Evolutionary conservation across 768 basidiomycete species (phyloP), one percentile per base, ranked within the genome.

Genomic region (Suillus hirtellus): DNA sequence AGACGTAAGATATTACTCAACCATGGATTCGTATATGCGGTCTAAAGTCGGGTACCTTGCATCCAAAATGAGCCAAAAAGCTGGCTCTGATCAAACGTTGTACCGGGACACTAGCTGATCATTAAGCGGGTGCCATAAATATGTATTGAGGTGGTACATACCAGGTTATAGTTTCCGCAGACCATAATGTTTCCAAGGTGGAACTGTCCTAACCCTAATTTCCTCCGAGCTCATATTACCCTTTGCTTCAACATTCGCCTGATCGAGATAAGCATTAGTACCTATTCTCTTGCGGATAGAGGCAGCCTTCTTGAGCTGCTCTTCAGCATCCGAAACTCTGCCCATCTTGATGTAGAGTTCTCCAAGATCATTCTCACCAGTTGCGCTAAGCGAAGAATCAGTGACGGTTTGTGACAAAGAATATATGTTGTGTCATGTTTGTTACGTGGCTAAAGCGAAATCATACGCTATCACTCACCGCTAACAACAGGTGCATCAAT

Each of bases 251-350:
- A 31, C 1, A 38, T 75, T 72, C 12, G 79, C 66, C 59, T 72
- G 66, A 2, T 71, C 80, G 12, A 79, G 68, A 60, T 78, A 76
- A 9, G 71, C 72, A 64, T 80, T 37, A 10, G 68, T 61, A 1
- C 71, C 71, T 12, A n/a, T 35, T 34, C 50, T 66, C n/a, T 63
- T 67, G 61, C 77, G 66, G 17, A 79, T 68, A 4, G 58, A 42
- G 11, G 73, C 43, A 10, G 75, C 78, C 61, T 74, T 71, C 37
- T 66, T 68, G 17, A 80, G 68, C 60, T 78, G 72, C 4, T 69
- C 71, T 66, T 80, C 77, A 0, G 80, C 79, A 11, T 79, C 74
- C 56, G 74, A 74, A 17, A 77, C 64, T 38, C 70, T 73, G 34
- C 67, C 72, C 69, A 75, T 72, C 50, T 70, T 69, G 21, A 76